Evolutionary conservation across 306 rosid species (phyloP).

Genomic region (Quercus mongolica): DNA sequence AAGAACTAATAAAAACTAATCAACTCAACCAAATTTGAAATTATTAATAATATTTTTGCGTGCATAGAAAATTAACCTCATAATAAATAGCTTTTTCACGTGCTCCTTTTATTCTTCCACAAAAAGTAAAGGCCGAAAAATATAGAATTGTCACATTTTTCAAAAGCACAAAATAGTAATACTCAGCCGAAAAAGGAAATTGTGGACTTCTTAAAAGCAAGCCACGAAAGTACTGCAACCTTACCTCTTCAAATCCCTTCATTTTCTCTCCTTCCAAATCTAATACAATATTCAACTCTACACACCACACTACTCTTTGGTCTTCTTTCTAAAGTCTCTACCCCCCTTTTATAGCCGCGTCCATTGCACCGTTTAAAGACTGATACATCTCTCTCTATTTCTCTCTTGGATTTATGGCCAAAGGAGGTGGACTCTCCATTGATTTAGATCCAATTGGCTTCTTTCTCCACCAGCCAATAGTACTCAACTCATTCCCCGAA

Average conservation of each 20-base stretch:
- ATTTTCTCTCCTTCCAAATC: not conserved
- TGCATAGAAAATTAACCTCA: no score
- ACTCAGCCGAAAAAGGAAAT: not conserved
- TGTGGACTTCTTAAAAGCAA: not conserved
- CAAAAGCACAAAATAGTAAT: not conserved
- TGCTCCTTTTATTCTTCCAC: no score
- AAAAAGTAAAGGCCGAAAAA: not conserved
- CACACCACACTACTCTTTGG: conserved; percentile 17
- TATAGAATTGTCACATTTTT: not conserved
- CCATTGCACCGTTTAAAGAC: conserved; percentile 55
- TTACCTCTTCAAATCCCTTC: not conserved
- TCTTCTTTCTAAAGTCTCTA: conserved; percentile 46
- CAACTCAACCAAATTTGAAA: no score
- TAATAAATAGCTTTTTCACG: no score
- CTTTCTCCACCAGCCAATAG: conserved; percentile 48
- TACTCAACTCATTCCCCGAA: conserved; percentile 67
- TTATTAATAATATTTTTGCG: no score
- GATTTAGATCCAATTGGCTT: conserved; percentile 72
- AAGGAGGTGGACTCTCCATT: conserved; percentile 73
- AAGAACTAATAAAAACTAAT: fast-evolving
- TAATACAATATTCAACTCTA: not conserved
- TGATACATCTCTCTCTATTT: conserved; percentile 19
- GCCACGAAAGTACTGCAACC: not conserved
- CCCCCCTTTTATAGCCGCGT: conserved; percentile 69
- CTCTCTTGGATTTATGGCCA: conserved; percentile 51